Evolutionary conservation across 1,139 yeast genomes (phyloP), one percentile per base, ranked within the genome.

Genomic region (Williopsis jadinii): DNA sequence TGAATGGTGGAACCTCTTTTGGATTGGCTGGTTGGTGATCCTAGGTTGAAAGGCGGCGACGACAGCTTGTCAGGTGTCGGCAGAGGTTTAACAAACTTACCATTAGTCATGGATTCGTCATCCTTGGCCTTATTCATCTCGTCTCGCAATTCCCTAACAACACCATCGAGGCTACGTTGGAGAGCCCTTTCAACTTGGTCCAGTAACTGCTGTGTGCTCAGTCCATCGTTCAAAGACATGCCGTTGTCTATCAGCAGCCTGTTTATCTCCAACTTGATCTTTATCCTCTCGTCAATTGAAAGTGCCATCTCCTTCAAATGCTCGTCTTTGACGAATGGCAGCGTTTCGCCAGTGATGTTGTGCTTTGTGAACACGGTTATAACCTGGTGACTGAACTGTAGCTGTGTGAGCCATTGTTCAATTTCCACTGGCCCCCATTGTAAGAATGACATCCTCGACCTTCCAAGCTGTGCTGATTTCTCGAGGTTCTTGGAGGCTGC

Each of bases 261-360:
- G 42, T 71, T 67, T 29, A 81, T 69, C 35, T 69, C 68, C 39
- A 64, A 65, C 52, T 78, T 77, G 29, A 81, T 59, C 31, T 56
- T 47, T 5, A 82, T 62, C 12, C 87, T 63, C 2, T 66, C 57
- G 12, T 63, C 59, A 36, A 77, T 50, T 8, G 48, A 45, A 1
- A 77, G 63, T 2, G 84, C 84, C 54, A 83, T 60, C 48, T 80
- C 87, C 49, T 68, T 67, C 39, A 82, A 67, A 55, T 82, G 85
- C 9, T 73, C 75, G 2, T 83, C 70, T 11, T 74, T 73, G 34
- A 83, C 58, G 47, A 71, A 77, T 1, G 84, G 79, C 36, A 83
- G 60, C 11, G 80, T 61, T 13, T 77, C 68, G 1, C 90, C 90
- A 12, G 75, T 78, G 36, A 83, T 77, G 48, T 75, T 75, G 56